Conservation (phyloP, 1,284 basidiomycete genomes). For the Microbotryum scabiosae region DNA sequence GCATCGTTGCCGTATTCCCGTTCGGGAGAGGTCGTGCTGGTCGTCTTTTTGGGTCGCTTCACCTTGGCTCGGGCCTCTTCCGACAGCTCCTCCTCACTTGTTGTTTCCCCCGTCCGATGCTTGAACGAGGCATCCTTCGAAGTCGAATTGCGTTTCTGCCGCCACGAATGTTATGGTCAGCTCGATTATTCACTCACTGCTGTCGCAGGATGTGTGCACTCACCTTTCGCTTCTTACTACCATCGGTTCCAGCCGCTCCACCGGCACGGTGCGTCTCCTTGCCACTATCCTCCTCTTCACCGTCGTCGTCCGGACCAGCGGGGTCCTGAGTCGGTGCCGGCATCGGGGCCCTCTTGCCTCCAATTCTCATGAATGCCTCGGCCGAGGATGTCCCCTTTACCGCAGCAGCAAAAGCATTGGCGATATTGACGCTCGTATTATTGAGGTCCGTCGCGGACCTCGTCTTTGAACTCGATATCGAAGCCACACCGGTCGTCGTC, state of each 20-base stretch:
- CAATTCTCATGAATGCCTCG: not conserved
- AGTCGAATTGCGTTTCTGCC: slow-evolving; percentile 11
- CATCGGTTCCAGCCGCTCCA: not conserved
- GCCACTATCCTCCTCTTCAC: not conserved
- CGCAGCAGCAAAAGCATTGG: slow-evolving; percentile 55
- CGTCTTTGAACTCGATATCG: not conserved
- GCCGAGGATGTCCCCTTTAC: slow-evolving; percentile 17
- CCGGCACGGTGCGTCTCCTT: not conserved
- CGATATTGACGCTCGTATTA: slow-evolving; percentile 72
- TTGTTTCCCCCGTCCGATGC: slow-evolving; percentile 6
- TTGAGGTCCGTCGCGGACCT: slow-evolving; percentile 43
- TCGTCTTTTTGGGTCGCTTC: not conserved
- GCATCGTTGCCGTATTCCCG: not conserved
- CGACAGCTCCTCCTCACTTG: slow-evolving; percentile 15
- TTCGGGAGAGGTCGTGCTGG: slow-evolving; percentile 5
- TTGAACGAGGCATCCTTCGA: slow-evolving; percentile 12
- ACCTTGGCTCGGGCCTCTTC: slow-evolving; percentile 6
- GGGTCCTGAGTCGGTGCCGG: not conserved
- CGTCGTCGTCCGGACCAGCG: not conserved
- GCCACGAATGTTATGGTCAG: no score
- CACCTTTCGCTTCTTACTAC: slow-evolving; percentile 29
- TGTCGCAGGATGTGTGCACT: not conserved
- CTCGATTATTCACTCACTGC: no score
- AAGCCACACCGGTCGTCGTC: not conserved
- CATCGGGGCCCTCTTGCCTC: not conserved